Evolutionary conservation across 768 basidiomycete species (phyloP), one percentile per base, ranked within the genome.

Genomic region (Tulasnella sp.): DNA sequence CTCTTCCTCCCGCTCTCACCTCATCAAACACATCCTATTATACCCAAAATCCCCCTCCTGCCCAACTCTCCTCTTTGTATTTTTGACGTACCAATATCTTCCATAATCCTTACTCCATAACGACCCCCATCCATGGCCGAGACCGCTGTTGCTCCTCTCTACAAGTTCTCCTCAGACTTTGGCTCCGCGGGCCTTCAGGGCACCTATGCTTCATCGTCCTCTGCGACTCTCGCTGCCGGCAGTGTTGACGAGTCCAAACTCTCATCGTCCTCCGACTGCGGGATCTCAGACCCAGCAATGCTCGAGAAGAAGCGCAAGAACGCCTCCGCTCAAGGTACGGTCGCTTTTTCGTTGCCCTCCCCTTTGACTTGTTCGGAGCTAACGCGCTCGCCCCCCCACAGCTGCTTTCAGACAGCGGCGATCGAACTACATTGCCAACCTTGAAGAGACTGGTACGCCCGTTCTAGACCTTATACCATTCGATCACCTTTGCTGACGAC

Each of bases 261-360:
- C 56, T 16, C 39, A 31, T 36, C 76, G 8, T 68, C 76, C 40
- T 34, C 62, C n/a, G 24, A 31, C 73, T 16, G 3, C 44, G 34
- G 27, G 12, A 31, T 46, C 73, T 38, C 73, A 1, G 44, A 76
- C 44, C 39, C 42, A 10, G 46, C 56, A 34, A 24, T 79, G 8
- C 71, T 79, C 27, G 78, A 79, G 73, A 79, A 79, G 34, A 79
- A 79, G 71, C 78, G 93, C 88, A 95, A 95, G 87, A 95, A 95
- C 83, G 94, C 94, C 46, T 93, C 94, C 84, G 94, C 94, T 2
- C 94, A 95, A 86, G 94, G 94, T 77, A 93, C 93, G 80, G n/a
- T n/a, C n/a, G n/a, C n/a, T n/a, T 95, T 94, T 85, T 74, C 75
- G 38, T 71, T 88, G 82, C 76, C 48, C n/a, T 27, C n/a, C 46